Conservation (phyloP, 2,329 filamentous ascomycete species). For the Cladosporium austrohemisphaericum region DNA sequence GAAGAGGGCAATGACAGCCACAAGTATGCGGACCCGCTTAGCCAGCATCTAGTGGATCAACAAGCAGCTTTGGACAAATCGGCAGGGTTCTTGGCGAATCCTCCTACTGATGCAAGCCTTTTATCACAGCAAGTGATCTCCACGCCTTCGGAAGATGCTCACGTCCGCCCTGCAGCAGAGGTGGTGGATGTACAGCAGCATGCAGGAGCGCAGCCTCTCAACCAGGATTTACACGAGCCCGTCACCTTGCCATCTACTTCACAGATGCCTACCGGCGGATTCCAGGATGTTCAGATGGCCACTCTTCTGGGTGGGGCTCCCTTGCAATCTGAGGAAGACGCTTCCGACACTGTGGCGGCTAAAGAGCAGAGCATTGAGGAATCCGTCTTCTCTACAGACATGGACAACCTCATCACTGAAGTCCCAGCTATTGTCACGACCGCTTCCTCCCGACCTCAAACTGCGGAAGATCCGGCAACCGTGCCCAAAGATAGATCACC, state of each 20-base stretch:
- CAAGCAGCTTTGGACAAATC: not conserved
- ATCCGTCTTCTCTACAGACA: not conserved
- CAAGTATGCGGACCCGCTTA: too few relatives aligned
- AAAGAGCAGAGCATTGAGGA: conserved; percentile 3
- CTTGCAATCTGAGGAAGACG: not conserved
- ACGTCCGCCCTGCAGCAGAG: not conserved
- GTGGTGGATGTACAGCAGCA: not conserved
- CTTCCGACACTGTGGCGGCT: too few relatives aligned
- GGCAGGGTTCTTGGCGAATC: not conserved
- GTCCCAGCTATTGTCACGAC: conserved; percentile 13
- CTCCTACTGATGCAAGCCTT: not conserved
- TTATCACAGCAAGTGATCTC: not conserved
- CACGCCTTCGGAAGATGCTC: not conserved
- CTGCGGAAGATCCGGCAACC: not conserved
- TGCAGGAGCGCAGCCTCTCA: not conserved
- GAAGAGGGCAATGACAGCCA: not conserved
- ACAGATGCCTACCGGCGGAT: not conserved
- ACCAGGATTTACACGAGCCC: not conserved
- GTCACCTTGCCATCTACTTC: not conserved
- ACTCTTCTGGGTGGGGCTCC: too few relatives aligned
- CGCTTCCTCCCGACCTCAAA: conserved; percentile 12
- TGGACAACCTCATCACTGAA: conserved; percentile 10
- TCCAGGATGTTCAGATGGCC: not conserved
- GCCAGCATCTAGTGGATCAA: too few relatives aligned
- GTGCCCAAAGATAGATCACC: not conserved